Evolutionary conservation across 2,329 filamentous ascomycete species (phyloP).

Genomic region (Sordariomycetes sp.): DNA sequence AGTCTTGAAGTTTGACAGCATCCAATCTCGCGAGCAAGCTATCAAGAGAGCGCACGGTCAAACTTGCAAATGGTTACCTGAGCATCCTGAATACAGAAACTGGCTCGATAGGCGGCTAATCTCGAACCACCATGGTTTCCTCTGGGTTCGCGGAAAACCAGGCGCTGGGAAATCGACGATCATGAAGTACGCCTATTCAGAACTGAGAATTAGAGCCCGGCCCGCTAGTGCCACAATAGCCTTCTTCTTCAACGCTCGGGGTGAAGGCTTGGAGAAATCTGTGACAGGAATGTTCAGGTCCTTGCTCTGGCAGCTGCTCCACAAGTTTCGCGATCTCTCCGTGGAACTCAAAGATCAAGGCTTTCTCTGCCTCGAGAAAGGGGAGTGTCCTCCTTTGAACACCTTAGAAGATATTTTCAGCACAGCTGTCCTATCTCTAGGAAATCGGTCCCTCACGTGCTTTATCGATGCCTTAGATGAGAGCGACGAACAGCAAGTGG

Average conservation of each 20-base stretch:
- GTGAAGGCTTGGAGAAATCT: conserved; percentile 31
- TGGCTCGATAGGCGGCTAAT: conserved; percentile 4
- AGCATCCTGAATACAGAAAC: conserved; percentile 1
- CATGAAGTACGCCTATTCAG: conserved; percentile 4
- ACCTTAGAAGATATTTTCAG: not conserved
- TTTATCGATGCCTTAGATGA: conserved; percentile 36
- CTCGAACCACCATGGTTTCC: conserved; percentile 1
- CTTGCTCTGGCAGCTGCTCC: conserved; percentile 30
- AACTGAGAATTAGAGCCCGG: not conserved
- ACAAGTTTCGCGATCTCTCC: conserved; percentile 21
- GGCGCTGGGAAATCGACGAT: conserved; percentile 7
- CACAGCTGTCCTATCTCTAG: conserved; percentile 3
- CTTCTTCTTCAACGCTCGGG: conserved; percentile 44
- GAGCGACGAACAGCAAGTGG: conserved; percentile 30
- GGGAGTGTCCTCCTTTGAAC: not conserved
- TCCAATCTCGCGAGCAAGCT: conserved; percentile 5
- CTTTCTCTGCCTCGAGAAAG: not conserved
- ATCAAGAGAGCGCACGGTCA: conserved; percentile 6
- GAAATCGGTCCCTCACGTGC: conserved; percentile 4
- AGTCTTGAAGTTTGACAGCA: conserved; percentile 6
- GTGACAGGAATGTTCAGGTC: conserved; percentile 38
- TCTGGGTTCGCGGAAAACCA: conserved; percentile 6
- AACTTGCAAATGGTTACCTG: conserved; percentile 12
- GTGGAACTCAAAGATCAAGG: conserved; percentile 12
- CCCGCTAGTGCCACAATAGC: conserved; percentile 18